Conservation (phyloP, 2,329 filamentous ascomycete species). For the Diplodia seriata region DNA sequence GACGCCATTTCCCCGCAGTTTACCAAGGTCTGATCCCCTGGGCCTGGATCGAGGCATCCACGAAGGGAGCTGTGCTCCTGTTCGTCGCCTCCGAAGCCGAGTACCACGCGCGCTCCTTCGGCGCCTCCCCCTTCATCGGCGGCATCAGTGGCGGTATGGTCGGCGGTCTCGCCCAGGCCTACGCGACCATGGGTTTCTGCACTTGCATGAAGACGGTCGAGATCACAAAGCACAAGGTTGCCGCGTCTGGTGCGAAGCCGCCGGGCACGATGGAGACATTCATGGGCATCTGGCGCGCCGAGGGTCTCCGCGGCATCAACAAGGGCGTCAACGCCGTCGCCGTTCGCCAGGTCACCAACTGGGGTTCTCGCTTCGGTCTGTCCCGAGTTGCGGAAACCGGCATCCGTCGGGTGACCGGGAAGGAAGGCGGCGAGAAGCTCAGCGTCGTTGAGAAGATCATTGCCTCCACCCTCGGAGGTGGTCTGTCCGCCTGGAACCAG, state of each 20-base stretch:
- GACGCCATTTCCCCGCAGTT: slow-evolving; percentile 63
- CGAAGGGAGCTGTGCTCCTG: slow-evolving; percentile 97
- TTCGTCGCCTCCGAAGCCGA: slow-evolving; percentile 99
- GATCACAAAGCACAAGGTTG: slow-evolving; percentile 98
- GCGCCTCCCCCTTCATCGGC: slow-evolving; percentile 83
- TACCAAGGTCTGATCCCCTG: slow-evolving; percentile 99
- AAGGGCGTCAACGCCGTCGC: slow-evolving; percentile 98
- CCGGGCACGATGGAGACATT: slow-evolving; percentile 94
- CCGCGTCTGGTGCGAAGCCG: slow-evolving; percentile 79
- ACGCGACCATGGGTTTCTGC: slow-evolving; percentile 99
- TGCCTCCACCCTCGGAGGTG: slow-evolving; percentile 86
- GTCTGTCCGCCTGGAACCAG: slow-evolving; percentile 97
- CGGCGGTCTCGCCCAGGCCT: slow-evolving; percentile 95
- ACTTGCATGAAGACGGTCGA: slow-evolving; percentile 99
- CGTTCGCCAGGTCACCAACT: slow-evolving; percentile 99
- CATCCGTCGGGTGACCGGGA: slow-evolving; percentile 79
- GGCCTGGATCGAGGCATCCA: slow-evolving; percentile 99
- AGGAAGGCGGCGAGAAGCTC: slow-evolving; percentile 81
- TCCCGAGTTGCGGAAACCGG: slow-evolving; percentile 88
- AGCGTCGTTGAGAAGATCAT: slow-evolving; percentile 84
- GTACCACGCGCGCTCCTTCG: slow-evolving; percentile 83
- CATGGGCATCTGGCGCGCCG: slow-evolving; percentile 93
- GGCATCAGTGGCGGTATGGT: slow-evolving; percentile 92
- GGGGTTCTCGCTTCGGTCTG: slow-evolving; percentile 95
- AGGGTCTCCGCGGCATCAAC: slow-evolving; percentile 96